Evolutionary conservation across 2,329 filamentous ascomycete species (phyloP).

Genomic region (Pseudopyrenochaeta lycopersici): DNA sequence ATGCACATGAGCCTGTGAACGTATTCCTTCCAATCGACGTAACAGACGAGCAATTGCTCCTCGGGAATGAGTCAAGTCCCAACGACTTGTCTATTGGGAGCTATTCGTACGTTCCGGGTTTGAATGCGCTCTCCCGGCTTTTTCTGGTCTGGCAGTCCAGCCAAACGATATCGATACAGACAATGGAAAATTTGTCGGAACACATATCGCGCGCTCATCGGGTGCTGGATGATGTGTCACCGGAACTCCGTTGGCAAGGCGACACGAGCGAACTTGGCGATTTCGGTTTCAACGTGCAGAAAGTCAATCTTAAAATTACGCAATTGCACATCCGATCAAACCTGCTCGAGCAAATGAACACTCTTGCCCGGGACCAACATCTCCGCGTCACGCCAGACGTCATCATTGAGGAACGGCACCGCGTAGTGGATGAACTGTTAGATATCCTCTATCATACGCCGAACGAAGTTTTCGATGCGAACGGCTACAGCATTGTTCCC

Average conservation of each 20-base stretch:
- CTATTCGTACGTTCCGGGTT: slow-evolving; percentile 22
- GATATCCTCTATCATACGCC: slow-evolving; percentile 26
- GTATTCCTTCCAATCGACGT: slow-evolving; percentile 21
- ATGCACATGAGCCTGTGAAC: slow-evolving; percentile 21
- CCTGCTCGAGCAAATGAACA: slow-evolving; percentile 30
- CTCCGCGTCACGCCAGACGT: slow-evolving; percentile 19
- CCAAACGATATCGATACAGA: slow-evolving; percentile 18
- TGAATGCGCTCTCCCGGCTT: slow-evolving; percentile 26
- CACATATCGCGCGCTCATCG: slow-evolving; percentile 23
- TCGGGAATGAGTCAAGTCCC: not conserved
- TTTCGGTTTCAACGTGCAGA: slow-evolving; percentile 30
- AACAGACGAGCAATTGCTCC: slow-evolving; percentile 18
- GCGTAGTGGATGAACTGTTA: slow-evolving; percentile 25
- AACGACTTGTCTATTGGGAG: not conserved
- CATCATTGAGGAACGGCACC: slow-evolving; percentile 26
- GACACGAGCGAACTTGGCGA: slow-evolving; percentile 2
- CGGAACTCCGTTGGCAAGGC: slow-evolving; percentile 19
- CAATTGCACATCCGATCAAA: slow-evolving; percentile 33
- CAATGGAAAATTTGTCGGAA: slow-evolving; percentile 22
- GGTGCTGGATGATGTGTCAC: slow-evolving; percentile 15
- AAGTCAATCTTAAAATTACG: slow-evolving; percentile 31
- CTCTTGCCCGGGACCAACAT: slow-evolving; percentile 16
- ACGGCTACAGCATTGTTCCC: slow-evolving; percentile 29
- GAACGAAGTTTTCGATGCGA: slow-evolving; percentile 30
- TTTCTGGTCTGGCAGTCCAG: slow-evolving; percentile 32